phyloP scores from a whole-genome alignment of 2,329 filamentous ascomycete species.

The Trichoderma asperellum region DNA sequence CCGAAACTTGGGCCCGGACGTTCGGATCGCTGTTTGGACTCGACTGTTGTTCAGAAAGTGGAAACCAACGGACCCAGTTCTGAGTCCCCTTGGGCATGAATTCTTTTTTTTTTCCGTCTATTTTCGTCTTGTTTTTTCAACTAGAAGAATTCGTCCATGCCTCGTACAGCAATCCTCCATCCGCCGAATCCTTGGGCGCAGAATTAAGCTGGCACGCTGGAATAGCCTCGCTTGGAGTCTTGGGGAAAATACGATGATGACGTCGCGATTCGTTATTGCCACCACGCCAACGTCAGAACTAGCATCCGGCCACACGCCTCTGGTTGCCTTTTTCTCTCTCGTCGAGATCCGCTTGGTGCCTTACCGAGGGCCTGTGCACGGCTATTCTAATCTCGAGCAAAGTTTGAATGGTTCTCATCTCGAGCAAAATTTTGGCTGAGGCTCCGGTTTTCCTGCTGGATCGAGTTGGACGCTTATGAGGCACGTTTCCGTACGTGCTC shows the following conservation, averaged over 20 bases:
- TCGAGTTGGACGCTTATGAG: not conserved
- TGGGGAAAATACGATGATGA: conserved; percentile 21
- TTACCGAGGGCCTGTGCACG: not conserved
- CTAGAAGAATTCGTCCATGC: not conserved
- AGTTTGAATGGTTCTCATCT: not conserved
- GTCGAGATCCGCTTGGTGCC: not conserved
- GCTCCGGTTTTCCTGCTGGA: not conserved
- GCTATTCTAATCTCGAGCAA: not conserved
- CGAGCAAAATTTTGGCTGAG: not conserved
- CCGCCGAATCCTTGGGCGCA: conserved; percentile 12
- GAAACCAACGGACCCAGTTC: not conserved
- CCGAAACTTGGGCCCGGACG: conserved; percentile 8
- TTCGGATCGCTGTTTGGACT: not conserved
- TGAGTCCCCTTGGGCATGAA: conserved; percentile 3
- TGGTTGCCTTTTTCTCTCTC: not conserved
- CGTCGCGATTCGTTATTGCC: conserved; percentile 24
- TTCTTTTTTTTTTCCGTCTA: not conserved
- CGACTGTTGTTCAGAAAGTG: not conserved
- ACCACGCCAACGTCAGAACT: conserved; percentile 23
- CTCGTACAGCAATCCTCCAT: not conserved
- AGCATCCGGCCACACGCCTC: conserved; percentile 13
- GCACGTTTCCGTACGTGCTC: conserved; percentile 7
- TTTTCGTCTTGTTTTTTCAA: not conserved
- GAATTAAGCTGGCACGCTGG: conserved; percentile 16
- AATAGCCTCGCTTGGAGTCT: conserved; percentile 25